These are phyloP conservation scores for Urtica urens DNA, from an alignment of 306 rosid genomes.

Conservation along the genomic window DNA sequence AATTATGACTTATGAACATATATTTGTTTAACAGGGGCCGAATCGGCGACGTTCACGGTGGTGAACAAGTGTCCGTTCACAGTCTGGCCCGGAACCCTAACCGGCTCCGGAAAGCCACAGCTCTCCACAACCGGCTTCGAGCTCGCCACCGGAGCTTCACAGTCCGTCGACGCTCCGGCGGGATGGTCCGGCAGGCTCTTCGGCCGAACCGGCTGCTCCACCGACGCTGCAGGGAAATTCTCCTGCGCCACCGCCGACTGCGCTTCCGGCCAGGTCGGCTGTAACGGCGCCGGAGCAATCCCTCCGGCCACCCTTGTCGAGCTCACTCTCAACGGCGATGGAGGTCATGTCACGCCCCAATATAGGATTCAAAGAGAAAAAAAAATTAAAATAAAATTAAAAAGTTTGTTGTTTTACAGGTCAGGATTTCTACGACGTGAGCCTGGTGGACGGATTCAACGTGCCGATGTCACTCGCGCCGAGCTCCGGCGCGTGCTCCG, in stretches of 20 bases:
- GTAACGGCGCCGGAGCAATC: conserved; percentile 47
- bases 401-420: too few species aligned
- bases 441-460: conserved; percentile 65
- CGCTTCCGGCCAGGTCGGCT: conserved; percentile 32
- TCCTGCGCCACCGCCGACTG: conserved; percentile 52
- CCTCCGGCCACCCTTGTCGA: conserved; percentile 41
- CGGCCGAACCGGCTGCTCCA: conserved; percentile 42
- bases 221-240: conserved; percentile 22
- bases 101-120: conserved; percentile 31
- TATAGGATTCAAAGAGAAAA: too few species aligned
- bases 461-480: conserved; percentile 36
- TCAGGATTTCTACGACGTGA: conserved; percentile 52
- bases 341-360: too few species aligned
- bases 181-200: conserved; percentile 60
- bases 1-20: too few species aligned
- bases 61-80: conserved; percentile 35
- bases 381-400: too few species aligned
- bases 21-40: conserved; percentile 31
- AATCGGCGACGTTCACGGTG: conserved; percentile 31
- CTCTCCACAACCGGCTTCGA: conserved; percentile 42
- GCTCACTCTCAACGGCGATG: conserved; percentile 21
- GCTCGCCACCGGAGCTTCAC: conserved; percentile 14
- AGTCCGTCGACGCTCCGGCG: conserved; percentile 19
- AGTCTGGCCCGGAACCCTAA: conserved; percentile 55
- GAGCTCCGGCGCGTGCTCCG: conserved; percentile 31